Evolutionary conservation across 495 filamentous ascomycete genomes (phyloP).

Genomic region (Ascodesmis nigricans): DNA sequence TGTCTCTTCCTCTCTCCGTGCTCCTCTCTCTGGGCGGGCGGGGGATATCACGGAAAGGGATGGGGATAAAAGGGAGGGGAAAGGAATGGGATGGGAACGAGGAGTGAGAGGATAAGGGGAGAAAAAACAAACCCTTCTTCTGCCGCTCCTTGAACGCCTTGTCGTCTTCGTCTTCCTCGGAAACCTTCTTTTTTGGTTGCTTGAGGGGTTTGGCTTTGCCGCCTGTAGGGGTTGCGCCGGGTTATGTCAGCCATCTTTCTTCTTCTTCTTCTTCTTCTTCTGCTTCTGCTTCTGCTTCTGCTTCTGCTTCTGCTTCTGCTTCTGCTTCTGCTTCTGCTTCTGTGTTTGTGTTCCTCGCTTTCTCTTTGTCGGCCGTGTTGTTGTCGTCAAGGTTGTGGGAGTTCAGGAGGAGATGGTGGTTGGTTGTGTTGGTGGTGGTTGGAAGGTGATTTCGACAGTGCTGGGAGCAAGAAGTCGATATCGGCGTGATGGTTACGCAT

Average conservation of each 20-base stretch:
- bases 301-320: no score
- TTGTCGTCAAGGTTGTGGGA: not conserved
- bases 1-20: conserved; percentile 2
- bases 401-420: not conserved
- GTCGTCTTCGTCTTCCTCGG: conserved; percentile 20
- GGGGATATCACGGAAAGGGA: not conserved
- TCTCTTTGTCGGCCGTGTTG: not conserved
- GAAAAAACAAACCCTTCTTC: conserved; percentile 13
- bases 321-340: no score
- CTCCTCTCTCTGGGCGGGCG: not conserved
- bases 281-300: no score
- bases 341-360: not conserved
- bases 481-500: no score
- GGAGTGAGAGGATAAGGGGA: no score
- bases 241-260: no score
- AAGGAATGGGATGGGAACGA: no score
- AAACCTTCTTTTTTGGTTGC: conserved; percentile 20
- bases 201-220: conserved; percentile 23
- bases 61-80: no score
- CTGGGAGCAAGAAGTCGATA: not conserved
- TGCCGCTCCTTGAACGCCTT: conserved; percentile 21
- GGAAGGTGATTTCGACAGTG: not conserved
- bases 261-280: no score
- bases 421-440: not conserved
- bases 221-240: no score